Base-by-base conservation (phyloP, 768 basidiomycete species). In the Astraeus odoratus region DNA sequence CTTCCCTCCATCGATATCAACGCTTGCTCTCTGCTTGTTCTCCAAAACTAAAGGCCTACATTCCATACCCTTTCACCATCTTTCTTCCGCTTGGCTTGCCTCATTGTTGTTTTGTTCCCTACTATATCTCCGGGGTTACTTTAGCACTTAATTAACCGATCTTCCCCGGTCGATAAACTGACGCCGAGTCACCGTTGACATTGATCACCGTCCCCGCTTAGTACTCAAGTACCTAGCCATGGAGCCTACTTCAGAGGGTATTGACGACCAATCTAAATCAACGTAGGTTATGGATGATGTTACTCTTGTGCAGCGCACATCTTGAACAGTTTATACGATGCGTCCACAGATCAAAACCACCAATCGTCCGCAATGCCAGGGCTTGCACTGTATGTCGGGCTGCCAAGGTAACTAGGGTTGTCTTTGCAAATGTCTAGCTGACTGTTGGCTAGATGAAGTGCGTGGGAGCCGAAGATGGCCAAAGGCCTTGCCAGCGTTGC, bases 301-400 rank as follows among this genome's bases (percentile, higher is more conserved):
- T 10, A 49, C n/a, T 53, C 34, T 31, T 49, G 30, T 43, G 23
- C 44, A 49, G 40, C 35, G 25, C 20, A 23, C 47, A 25, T 51
- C 27, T 58, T 43, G 40, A 23, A 19, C 44, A 35, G n/a, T 35
- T 19, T 35, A 33, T 19, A 23, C n/a, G n/a, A 31, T 31, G 30
- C 19, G 19, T 39, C 20, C 37, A 26, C 48, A 73, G 71, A 30
- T 55, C 67, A 41, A 74, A 73, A 54, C 47, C 61, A 18, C 70
- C 75, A 25, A 65, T 77, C 35, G 61, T 71, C 27, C 62, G 76
- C 50, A 75, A 74, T 43, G 73, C 75, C 37, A 63, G 76, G 40
- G 88, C 88, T 15, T 92, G 88, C 60, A 89, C 84, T 31, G 86
- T 89, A 54, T 92, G 88, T 63, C 80, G 87, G 35, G 76, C 79